Evolutionary conservation across 106 monocot species (phyloP).

Genomic region (Dendrobium huoshanense): DNA sequence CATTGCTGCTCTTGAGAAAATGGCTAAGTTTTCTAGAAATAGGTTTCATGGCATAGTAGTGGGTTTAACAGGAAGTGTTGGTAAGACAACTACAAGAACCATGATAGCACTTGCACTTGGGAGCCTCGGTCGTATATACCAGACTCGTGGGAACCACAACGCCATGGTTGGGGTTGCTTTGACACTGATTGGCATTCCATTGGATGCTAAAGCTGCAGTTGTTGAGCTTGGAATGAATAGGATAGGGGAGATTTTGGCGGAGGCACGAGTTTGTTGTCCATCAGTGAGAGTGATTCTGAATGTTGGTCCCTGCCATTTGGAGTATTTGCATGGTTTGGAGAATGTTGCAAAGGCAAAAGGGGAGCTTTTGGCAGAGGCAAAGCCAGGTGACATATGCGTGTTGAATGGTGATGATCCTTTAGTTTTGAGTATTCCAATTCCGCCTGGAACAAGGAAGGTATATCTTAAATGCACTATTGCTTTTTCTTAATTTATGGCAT

Average conservation of each 20-base stretch:
- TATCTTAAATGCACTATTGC: background rate
- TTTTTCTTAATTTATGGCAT: background rate
- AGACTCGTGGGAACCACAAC: slow-evolving; percentile 24
- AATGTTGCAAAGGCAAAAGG: slow-evolving; percentile 38
- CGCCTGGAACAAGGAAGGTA: slow-evolving; percentile 23
- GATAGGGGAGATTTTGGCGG: slow-evolving; percentile 24
- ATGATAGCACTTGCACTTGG: slow-evolving; percentile 26
- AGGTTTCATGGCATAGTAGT: slow-evolving; percentile 25
- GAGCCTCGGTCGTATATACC: slow-evolving; percentile 13
- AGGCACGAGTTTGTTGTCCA: slow-evolving; percentile 25
- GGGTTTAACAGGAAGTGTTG: slow-evolving; percentile 28
- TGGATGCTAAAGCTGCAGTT: slow-evolving; percentile 17
- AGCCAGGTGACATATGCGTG: slow-evolving; percentile 29
- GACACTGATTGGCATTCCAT: slow-evolving; percentile 25
- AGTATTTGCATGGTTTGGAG: slow-evolving; percentile 19
- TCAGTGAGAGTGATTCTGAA: slow-evolving; percentile 31
- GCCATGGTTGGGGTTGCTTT: slow-evolving; percentile 22
- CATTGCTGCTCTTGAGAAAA: slow-evolving; percentile 17
- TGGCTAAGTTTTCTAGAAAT: slow-evolving; percentile 21
- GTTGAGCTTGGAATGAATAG: slow-evolving; percentile 28
- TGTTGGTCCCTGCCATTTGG: slow-evolving; percentile 26
- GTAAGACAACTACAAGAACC: slow-evolving; percentile 32
- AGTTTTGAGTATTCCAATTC: slow-evolving; percentile 29
- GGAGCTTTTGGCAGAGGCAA: slow-evolving; percentile 22
- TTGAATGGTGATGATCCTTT: slow-evolving; percentile 39